These are phyloP conservation scores for Phytophthora quininea DNA, from an alignment of 352 stramenopile genomes.

Conservation along the genomic window DNA sequence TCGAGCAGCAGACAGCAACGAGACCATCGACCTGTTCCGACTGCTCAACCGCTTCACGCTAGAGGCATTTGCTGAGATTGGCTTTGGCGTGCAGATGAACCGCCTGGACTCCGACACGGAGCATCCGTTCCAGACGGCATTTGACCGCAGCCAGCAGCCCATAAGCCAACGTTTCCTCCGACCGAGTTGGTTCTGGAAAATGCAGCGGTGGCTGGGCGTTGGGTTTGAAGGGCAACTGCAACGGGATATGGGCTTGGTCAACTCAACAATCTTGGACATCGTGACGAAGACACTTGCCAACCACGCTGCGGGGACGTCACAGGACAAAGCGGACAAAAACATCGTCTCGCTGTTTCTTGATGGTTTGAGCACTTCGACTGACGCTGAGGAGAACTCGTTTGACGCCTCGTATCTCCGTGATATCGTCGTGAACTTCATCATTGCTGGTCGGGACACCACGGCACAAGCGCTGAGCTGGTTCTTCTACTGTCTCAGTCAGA, in stretches of 20 bases:
- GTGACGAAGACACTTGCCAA: conserved; percentile 39
- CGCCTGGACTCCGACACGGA: conserved; percentile 44
- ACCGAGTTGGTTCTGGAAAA: conserved; percentile 57
- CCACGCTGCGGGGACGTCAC: conserved; percentile 3
- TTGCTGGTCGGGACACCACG: conserved; percentile 82
- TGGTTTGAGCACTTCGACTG: conserved; percentile 12
- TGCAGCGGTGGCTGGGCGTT: conserved; percentile 36
- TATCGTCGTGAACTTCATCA: conserved; percentile 82
- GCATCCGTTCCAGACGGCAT: conserved; percentile 56
- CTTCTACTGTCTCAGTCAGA: conserved; percentile 59
- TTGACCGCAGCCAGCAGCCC: conserved; percentile 45
- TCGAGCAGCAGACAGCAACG: conserved; percentile 13
- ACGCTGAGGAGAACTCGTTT: conserved; percentile 25
- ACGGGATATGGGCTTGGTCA: conserved; percentile 47
- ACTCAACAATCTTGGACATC: conserved; percentile 55
- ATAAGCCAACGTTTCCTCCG: conserved; percentile 37
- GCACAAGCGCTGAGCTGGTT: conserved; percentile 79
- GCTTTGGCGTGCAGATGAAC: conserved; percentile 57
- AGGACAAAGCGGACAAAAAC: conserved; percentile 23
- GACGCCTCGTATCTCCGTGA: conserved; percentile 62
- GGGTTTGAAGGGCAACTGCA: conserved; percentile 42
- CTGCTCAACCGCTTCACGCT: conserved; percentile 57
- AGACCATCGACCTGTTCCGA: conserved; percentile 42
- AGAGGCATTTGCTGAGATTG: conserved; percentile 60
- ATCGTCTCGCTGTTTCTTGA: conserved; percentile 64